A percentile compares a stretch with the other conserved stretches of the same genome.
Conservation (phyloP, 108 stramenopile species). For the Poteriospumella lacustris region DNA sequence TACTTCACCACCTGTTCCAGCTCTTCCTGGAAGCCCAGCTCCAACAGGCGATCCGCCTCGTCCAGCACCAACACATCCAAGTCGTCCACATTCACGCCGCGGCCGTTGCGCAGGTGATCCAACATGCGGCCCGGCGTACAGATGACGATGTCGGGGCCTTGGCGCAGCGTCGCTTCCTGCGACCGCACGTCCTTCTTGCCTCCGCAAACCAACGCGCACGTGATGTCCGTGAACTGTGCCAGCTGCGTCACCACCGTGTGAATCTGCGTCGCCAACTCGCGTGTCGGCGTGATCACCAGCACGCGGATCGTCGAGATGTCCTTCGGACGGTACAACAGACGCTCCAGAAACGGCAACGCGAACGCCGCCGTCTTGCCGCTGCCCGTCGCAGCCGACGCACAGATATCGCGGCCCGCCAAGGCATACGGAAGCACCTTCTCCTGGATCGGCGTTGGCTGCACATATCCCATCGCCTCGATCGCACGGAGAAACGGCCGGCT, state of each 20-base stretch:
- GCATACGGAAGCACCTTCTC: constrained; percentile 79
- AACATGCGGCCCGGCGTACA: constrained; percentile 92
- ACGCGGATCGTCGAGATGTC: constrained; percentile 65
- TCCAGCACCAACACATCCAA: constrained; percentile 76
- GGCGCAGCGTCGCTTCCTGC: constrained; percentile 76
- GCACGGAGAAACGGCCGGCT: constrained; percentile 87
- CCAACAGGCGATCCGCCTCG: constrained; percentile 84
- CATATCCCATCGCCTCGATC: constrained; percentile 85
- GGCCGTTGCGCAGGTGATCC: constrained; percentile 86
- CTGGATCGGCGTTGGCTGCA: constrained; percentile 89
- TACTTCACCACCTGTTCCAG: constrained; percentile 80
- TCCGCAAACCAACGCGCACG: constrained; percentile 78
- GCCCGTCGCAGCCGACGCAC: constrained; percentile 77
- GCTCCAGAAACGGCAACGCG: constrained; percentile 82
- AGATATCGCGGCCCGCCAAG: constrained; percentile 79
- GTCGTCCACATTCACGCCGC: constrained; percentile 77
- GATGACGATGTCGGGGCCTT: constrained; percentile 84
- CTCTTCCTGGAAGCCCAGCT: constrained; percentile 93
- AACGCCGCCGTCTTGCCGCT: constrained; percentile 89
- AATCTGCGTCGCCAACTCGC: constrained; percentile 90
- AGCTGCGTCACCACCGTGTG: constrained; percentile 75
- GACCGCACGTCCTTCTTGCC: constrained; percentile 65
- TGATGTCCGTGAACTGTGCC: constrained; percentile 56
- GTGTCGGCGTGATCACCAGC: constrained; percentile 81
- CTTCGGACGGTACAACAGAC: constrained; percentile 77